phyloP scores from a whole-genome alignment of 805 yeast species.

The Starmerella khaoyaiensis region DNA sequence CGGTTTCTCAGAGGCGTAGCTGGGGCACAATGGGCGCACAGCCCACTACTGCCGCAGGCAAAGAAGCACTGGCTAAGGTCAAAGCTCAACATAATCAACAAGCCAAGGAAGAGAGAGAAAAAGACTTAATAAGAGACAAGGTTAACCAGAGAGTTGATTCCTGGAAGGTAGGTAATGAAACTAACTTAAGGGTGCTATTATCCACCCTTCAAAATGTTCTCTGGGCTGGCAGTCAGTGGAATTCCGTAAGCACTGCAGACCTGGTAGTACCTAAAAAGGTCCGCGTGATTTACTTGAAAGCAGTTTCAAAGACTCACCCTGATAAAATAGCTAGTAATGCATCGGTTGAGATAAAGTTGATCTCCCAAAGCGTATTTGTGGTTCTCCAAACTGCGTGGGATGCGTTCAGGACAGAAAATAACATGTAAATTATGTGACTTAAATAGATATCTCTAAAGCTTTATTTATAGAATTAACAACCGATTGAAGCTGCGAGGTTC shows the following conservation, averaged over 20 bases:
- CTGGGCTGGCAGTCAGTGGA: constrained; percentile 58
- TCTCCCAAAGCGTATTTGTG: constrained; percentile 79
- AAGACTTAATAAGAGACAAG: constrained; percentile 47
- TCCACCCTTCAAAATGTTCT: constrained; percentile 55
- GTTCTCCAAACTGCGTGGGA: constrained; percentile 86
- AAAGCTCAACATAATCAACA: constrained; percentile 36
- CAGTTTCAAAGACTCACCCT: constrained; percentile 65
- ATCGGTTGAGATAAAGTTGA: constrained; percentile 57
- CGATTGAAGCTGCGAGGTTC: constrained; percentile 7
- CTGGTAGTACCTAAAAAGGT: constrained; percentile 82
- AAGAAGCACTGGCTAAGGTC: constrained; percentile 41
- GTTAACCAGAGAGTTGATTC: constrained; percentile 40
- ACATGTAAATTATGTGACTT: constrained; percentile 6
- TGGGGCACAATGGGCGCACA: constrained; percentile 21
- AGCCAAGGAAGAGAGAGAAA: constrained; percentile 42
- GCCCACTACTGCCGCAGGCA: constrained; percentile 25
- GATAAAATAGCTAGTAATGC: constrained; percentile 61
- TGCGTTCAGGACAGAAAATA: constrained; percentile 38
- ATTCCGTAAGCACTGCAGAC: constrained; percentile 52
- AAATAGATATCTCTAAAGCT: constrained; percentile 9
- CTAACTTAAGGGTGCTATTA: constrained; percentile 65
- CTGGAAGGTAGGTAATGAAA: constrained; percentile 70
- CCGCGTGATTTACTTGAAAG: constrained; percentile 70
- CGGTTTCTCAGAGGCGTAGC: constrained; percentile 17
- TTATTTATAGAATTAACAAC: constrained; percentile 8